Percentiles rank a stretch among this genome's conserved stretches.
These are phyloP conservation scores for Xerocomus amazonicus DNA, from an alignment of 1,284 basidiomycete genomes.

Conservation along the genomic window DNA sequence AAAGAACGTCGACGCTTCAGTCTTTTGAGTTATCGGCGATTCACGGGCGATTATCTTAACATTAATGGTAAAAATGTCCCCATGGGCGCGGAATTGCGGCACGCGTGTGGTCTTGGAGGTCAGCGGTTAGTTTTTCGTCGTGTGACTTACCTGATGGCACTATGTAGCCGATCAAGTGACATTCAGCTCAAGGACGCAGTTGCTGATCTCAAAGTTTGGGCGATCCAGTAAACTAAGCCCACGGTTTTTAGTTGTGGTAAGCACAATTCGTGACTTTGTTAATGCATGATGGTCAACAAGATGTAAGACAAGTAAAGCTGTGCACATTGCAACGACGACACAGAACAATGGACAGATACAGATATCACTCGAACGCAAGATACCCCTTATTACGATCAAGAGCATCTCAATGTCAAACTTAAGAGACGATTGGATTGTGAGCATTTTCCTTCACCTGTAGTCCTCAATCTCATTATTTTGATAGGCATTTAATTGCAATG, in stretches of 20 bases:
- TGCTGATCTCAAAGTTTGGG: slow-evolving; percentile 84
- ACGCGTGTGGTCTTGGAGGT: slow-evolving; percentile 76
- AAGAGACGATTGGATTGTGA: slow-evolving; percentile 93
- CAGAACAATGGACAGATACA: slow-evolving; percentile 61
- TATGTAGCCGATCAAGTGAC: slow-evolving; percentile 66
- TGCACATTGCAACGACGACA: slow-evolving; percentile 78
- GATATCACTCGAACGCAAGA: slow-evolving; percentile 81
- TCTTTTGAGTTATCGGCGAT: slow-evolving; percentile 91
- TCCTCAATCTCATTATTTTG: slow-evolving; percentile 1
- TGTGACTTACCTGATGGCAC: slow-evolving; percentile 1
- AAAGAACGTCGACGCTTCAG: slow-evolving; percentile 95
- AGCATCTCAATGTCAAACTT: slow-evolving; percentile 84
- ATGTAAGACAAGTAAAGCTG: slow-evolving; percentile 79
- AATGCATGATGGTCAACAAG: slow-evolving; percentile 3
- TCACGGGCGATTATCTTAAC: slow-evolving; percentile 96
- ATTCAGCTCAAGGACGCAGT: slow-evolving; percentile 84
- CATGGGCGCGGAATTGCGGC: slow-evolving; percentile 75
- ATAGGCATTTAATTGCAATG: slow-evolving; percentile 68
- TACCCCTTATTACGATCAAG: slow-evolving; percentile 85
- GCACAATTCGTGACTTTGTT: slow-evolving; percentile 33
- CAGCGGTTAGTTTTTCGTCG: slow-evolving; percentile 30
- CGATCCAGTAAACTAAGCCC: slow-evolving; percentile 93
- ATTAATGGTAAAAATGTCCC: slow-evolving; percentile 75
- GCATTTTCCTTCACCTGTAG: slow-evolving; percentile 20
- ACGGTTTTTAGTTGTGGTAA: slow-evolving; percentile 84